Evolutionary conservation across 805 yeast species (phyloP).

Genomic region (Dipodascus albidus): DNA sequence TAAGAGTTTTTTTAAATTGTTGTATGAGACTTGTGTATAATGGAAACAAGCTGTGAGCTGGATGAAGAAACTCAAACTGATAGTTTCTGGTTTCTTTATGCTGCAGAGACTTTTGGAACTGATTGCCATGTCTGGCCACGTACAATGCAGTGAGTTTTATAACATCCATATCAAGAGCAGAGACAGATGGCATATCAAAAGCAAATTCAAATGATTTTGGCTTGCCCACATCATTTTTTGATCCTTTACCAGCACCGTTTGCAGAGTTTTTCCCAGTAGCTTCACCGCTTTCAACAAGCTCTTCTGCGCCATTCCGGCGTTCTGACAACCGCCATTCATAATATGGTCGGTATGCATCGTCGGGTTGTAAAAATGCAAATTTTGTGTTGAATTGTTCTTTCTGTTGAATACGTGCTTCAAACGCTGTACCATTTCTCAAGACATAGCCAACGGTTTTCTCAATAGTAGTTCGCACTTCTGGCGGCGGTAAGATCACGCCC

Average conservation of each 20-base stretch:
- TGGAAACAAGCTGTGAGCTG: constrained; percentile 47
- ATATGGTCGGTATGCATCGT: constrained; percentile 45
- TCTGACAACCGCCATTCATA: constrained; percentile 39
- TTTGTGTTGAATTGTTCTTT: constrained; percentile 37
- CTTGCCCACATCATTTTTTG: constrained; percentile 4
- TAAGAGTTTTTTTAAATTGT: constrained; percentile 41
- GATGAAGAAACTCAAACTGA: constrained; percentile 59
- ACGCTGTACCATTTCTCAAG: constrained; percentile 50
- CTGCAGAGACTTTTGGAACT: constrained; percentile 31
- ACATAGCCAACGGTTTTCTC: constrained; percentile 68
- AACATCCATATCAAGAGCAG: constrained; percentile 53
- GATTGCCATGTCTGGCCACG: constrained; percentile 48
- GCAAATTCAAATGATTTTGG: constrained; percentile 22
- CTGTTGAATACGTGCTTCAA: constrained; percentile 45
- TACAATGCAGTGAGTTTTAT: constrained; percentile 64
- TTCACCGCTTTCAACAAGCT: constrained; percentile 3
- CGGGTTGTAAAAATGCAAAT: constrained; percentile 50
- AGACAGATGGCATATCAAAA: constrained; percentile 30
- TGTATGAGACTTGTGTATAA: constrained; percentile 38
- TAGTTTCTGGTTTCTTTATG: constrained; percentile 24
- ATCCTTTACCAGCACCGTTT: neutral
- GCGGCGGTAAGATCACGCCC: constrained; percentile 40
- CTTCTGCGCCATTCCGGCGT: constrained; percentile 21
- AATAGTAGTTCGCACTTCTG: constrained; percentile 39
- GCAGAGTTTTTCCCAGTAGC: constrained; percentile 3